Evolutionary conservation across 2,329 filamentous ascomycete genomes (phyloP).

Genomic region (Beauveria scarabaeidicola): DNA sequence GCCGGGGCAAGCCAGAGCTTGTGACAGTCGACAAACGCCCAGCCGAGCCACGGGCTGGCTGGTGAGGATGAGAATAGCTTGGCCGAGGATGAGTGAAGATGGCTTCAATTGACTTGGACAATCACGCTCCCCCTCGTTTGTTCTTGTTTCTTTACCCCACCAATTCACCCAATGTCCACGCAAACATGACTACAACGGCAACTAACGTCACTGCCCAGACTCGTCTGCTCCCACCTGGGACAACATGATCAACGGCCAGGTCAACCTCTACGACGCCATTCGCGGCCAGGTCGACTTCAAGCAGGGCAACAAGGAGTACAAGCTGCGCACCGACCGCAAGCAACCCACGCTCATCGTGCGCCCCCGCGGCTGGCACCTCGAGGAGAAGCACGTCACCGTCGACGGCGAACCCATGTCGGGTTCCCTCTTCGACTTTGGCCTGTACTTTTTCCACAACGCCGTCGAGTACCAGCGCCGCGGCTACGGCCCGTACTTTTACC

Average conservation of each 20-base stretch:
- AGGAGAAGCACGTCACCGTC: slow-evolving; percentile 96
- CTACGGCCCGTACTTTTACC: slow-evolving; percentile 91
- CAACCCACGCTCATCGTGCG: slow-evolving; percentile 87
- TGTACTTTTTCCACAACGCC: slow-evolving; percentile 99
- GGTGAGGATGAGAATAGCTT: neutral
- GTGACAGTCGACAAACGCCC: neutral
- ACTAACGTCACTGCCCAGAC: slow-evolving; percentile 43
- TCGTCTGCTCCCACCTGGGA: slow-evolving; percentile 96
- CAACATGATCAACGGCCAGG: slow-evolving; percentile 97
- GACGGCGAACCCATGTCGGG: slow-evolving; percentile 93
- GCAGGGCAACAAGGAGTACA: slow-evolving; percentile 91
- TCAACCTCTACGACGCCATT: slow-evolving; percentile 95
- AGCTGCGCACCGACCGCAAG: slow-evolving; percentile 81
- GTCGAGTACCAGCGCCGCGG: slow-evolving; percentile 77
- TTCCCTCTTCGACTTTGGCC: slow-evolving; percentile 89
- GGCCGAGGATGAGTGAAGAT: neutral
- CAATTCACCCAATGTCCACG: slow-evolving; percentile 5
- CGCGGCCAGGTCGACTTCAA: slow-evolving; percentile 94
- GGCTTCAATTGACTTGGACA: neutral
- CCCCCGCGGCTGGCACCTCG: slow-evolving; percentile 93
- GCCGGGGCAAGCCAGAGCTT: slow-evolving; percentile 5
- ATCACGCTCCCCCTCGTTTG: neutral
- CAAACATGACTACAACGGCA: slow-evolving; percentile 1
- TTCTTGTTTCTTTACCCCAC: neutral
- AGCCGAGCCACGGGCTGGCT: neutral